Base-by-base conservation (phyloP, 2,329 filamentous ascomycete species). In the Cercospora sp. region DNA sequence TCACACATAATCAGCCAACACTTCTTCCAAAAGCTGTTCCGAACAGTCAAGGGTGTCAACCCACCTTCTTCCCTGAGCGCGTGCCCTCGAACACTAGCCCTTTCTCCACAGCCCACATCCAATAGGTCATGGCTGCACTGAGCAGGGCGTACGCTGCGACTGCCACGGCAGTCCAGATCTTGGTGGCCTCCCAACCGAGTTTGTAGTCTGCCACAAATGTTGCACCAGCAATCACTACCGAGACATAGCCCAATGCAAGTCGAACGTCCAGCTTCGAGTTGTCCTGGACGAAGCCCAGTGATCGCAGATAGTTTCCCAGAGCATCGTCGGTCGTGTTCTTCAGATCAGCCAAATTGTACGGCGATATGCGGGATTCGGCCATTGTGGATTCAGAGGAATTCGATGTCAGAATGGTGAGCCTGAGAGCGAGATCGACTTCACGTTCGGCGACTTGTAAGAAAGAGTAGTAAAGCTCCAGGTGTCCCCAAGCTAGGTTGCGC, bases 271-370 rank as follows among this genome's bases (percentile, higher is more conserved):
- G 88, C 59, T 95, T 89, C 67, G 82, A 86, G 82, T 98, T 90
- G 71, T 91, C 89, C 81, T 97, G 93, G 71, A 83, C 87, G 85
- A 97, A 97, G 73, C 86, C 89, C 79, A 98, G 89, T 34, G 89
- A 91, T 81, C 92, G 94, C 71, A 99, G 89, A 84, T 98, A 98
- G 82, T 95, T 93, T 68, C 91, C 89, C 69, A 99, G 90, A 66
- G 94, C 93, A 82, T 99, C 95, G 83, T 99, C 95, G 73, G 92
- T 93, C 45, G 94, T 96, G 83, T 95, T 97, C 82, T 98, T 98
- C 72, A 99, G 90, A 79, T 98, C 95, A 97, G 78, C 69, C 7
- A 79, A 73, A 21, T 73, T 76, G 69, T 78, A 75, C 2, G 77
- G 75, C 12, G 77, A 79, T 61, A 80, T 78, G 61, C 75, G 76